Percentiles rank a stretch among this genome's conserved stretches.
Evolutionary conservation across 2,329 filamentous ascomycete species (phyloP).

Genomic region (Sporothrix pallida): DNA sequence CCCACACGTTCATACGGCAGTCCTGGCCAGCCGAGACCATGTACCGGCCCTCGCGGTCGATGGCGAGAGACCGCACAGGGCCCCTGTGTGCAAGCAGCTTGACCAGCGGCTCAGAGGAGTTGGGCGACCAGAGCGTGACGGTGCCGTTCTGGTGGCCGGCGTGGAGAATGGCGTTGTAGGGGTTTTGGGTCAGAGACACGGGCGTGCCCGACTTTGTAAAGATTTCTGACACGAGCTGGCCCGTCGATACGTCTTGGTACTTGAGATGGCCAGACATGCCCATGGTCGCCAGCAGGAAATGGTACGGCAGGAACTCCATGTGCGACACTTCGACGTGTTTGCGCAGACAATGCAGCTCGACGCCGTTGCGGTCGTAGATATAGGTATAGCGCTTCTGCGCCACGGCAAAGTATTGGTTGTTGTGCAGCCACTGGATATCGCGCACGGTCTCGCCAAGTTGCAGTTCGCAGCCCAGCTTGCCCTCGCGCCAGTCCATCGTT

Average conservation of each 20-base stretch:
- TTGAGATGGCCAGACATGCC: constrained; percentile 83
- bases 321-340: constrained; percentile 90
- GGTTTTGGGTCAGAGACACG: constrained; percentile 84
- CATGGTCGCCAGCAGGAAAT: constrained; percentile 88
- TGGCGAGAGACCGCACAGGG: constrained; percentile 81
- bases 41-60: constrained; percentile 85
- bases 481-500: constrained; percentile 94
- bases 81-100: constrained; percentile 90
- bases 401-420: constrained; percentile 92
- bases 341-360: constrained; percentile 88
- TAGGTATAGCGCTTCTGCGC: constrained; percentile 97
- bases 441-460: constrained; percentile 89
- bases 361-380: constrained; percentile 90
- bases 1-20: constrained; percentile 39
- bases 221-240: constrained; percentile 83
- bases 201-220: constrained; percentile 84
- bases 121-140: constrained; percentile 95
- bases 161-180: constrained; percentile 89
- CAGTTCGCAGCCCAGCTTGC: constrained; percentile 83
- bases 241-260: constrained; percentile 95
- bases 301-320: constrained; percentile 95
- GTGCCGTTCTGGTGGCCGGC: constrained; percentile 94
- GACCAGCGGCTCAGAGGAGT: constrained; percentile 81
- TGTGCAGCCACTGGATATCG: constrained; percentile 90
- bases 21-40: constrained; percentile 41